phyloP scores from a whole-genome alignment of 2,329 filamentous ascomycete genomes.

The Hypoxylon sp. region DNA sequence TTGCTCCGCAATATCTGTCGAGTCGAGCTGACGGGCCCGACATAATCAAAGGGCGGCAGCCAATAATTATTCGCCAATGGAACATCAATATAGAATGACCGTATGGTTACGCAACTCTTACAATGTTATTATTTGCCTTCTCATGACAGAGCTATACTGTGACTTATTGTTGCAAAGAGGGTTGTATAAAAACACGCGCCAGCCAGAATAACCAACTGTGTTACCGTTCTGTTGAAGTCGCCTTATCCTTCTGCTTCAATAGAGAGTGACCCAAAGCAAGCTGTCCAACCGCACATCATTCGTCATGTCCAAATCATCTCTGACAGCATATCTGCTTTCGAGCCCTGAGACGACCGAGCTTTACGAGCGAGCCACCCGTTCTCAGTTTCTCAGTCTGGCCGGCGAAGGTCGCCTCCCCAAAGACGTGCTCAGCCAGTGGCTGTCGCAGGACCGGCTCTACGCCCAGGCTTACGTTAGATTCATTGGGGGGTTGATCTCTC shows the following conservation, averaged over 20 bases:
- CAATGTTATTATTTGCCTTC: constrained; percentile 1
- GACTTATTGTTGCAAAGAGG: background rate
- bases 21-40: background rate
- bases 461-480: constrained; percentile 45
- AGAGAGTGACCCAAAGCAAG: background rate
- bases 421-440: constrained; percentile 40
- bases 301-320: constrained; percentile 31
- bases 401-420: constrained; percentile 41
- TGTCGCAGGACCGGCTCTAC: constrained; percentile 46
- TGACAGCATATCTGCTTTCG: constrained; percentile 36
- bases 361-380: constrained; percentile 42
- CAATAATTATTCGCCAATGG: constrained; percentile 29
- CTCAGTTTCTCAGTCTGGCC: constrained; percentile 40
- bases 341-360: constrained; percentile 34
- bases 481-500: constrained; percentile 43
- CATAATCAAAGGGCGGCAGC: background rate
- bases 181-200: background rate
- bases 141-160: background rate
- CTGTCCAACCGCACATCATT: background rate
- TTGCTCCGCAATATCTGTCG: constrained; percentile 11
- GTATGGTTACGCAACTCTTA: constrained; percentile 26
- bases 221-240: background rate
- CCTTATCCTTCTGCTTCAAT: background rate
- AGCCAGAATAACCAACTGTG: background rate
- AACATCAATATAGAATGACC: constrained; percentile 24